phyloP scores from a whole-genome alignment of 495 filamentous ascomycete species.

The Aspergillus sclerotioniger region DNA sequence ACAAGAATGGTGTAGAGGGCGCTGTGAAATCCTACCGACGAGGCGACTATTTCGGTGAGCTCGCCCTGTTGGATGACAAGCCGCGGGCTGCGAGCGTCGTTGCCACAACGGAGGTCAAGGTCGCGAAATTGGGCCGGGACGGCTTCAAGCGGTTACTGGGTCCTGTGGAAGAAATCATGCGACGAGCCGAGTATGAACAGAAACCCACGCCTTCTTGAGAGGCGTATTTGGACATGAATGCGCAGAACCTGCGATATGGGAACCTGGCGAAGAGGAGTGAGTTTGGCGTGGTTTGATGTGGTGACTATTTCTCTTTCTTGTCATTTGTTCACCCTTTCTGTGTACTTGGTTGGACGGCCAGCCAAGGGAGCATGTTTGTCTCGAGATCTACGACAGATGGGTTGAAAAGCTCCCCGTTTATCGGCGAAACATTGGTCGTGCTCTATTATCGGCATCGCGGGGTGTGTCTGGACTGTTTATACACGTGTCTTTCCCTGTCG shows the following conservation, averaged over 20 bases:
- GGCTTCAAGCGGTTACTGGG: slow-evolving; percentile 93
- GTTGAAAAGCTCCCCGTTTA: slow-evolving; percentile 14
- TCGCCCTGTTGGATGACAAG: slow-evolving; percentile 88
- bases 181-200: slow-evolving; percentile 65
- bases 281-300: slow-evolving; percentile 4
- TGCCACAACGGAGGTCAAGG: slow-evolving; percentile 76
- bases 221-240: not conserved
- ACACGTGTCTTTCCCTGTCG: slow-evolving; percentile 7
- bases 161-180: slow-evolving; percentile 92
- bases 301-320: slow-evolving; percentile 9
- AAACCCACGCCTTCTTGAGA: slow-evolving; percentile 22
- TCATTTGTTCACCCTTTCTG: slow-evolving; percentile 9
- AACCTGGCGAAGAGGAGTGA: not conserved
- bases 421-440: slow-evolving; percentile 17
- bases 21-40: slow-evolving; percentile 78
- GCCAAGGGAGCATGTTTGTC: slow-evolving; percentile 15
- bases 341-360: slow-evolving; percentile 7
- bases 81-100: slow-evolving; percentile 91
- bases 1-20: slow-evolving; percentile 61
- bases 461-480: slow-evolving; percentile 12
- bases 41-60: slow-evolving; percentile 95
- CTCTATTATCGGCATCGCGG: slow-evolving; percentile 11
- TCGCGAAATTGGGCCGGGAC: slow-evolving; percentile 88
- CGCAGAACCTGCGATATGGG: not conserved
- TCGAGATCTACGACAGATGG: slow-evolving; percentile 14